These are phyloP conservation scores for Fraxinus albicans DNA, from an alignment of 305 asterid species.

Conservation along the genomic window DNA sequence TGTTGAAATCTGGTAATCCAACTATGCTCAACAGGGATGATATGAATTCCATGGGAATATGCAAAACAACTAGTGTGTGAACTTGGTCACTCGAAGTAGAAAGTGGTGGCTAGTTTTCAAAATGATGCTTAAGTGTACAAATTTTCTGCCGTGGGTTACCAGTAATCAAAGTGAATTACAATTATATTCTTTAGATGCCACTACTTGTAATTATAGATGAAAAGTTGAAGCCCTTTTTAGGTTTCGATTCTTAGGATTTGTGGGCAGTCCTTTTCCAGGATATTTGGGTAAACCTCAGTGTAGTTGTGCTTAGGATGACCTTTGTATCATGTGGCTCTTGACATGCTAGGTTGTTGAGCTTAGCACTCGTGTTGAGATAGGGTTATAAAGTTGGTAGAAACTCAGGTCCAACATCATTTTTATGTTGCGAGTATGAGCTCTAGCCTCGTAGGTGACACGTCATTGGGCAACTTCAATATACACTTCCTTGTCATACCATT, in stretches of 20 bases:
- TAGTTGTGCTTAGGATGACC: no score
- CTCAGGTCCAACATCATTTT: not conserved
- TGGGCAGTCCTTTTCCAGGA: not conserved
- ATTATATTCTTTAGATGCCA: not conserved
- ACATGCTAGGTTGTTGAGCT: not conserved
- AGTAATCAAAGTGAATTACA: not conserved
- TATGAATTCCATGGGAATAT: not conserved
- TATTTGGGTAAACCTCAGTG: not conserved
- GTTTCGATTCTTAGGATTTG: not conserved
- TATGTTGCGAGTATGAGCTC: not conserved
- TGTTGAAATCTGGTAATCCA: not conserved
- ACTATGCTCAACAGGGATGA: not conserved
- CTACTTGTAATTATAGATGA: not conserved
- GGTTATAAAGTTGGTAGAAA: not conserved
- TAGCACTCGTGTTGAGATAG: not conserved
- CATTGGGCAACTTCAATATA: not conserved
- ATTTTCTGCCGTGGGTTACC: not conserved
- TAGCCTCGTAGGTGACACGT: not conserved
- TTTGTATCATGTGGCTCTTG: not conserved
- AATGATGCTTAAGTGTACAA: not conserved
- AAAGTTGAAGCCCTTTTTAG: not conserved
- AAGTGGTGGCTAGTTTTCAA: not conserved
- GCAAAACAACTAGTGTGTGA: not conserved
- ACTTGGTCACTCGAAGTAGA: not conserved
- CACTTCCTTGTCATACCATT: not conserved